Base-by-base conservation (phyloP, 208 protist genomes). In the Polymyxa betae region DNA sequence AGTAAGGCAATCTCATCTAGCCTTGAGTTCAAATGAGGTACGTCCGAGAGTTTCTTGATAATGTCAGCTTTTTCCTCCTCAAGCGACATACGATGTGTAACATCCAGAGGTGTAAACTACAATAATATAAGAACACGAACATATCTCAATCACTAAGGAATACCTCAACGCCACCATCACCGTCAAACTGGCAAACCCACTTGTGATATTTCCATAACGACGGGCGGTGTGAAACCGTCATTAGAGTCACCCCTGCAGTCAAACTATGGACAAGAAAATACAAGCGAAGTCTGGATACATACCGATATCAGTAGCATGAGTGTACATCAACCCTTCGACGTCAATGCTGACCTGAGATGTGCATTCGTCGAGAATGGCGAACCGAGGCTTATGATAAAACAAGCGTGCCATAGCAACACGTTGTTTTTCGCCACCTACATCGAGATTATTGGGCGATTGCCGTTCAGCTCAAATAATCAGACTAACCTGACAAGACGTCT, bases 311-410 rank as follows among this genome's bases (percentile, higher is more conserved):
- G 41, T 90, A 24, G 38, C 32, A 1, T 77, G 52, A 35, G 68
- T 82, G 35, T 68, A 92, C 41, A 92, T 40, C 38, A 90, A 90
- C 10, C 77, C 88, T 92, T 92, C 91, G 0, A 92, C 35, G 35
- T 38, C 35, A 90, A 88, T 45, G n/a, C 52, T 45, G 87, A 92
- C 88, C 16, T 78, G 77, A 90, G 77, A 90, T 46, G 91, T 92
- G 52, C 77, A 88, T 91, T 92, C 91, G 88, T 92, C 91, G 5
- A 92, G 54, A 43, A 92, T 46, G 16, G 88, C 88, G 49, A 77
- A 92, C n/a, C 88, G 66, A 12, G 91, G 91, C 38, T 91, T 91
- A 45, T 91, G 90, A 5, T 68, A 88, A 40, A 92, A 90, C 0
- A 90, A n/a, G 44, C 91, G 0, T 35, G 88, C 88, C n/a, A 92